Percentiles rank a stretch among this genome's conserved stretches.
Conservation (phyloP, 352 stramenopile species). For the Globisporangium heterothallicum region DNA sequence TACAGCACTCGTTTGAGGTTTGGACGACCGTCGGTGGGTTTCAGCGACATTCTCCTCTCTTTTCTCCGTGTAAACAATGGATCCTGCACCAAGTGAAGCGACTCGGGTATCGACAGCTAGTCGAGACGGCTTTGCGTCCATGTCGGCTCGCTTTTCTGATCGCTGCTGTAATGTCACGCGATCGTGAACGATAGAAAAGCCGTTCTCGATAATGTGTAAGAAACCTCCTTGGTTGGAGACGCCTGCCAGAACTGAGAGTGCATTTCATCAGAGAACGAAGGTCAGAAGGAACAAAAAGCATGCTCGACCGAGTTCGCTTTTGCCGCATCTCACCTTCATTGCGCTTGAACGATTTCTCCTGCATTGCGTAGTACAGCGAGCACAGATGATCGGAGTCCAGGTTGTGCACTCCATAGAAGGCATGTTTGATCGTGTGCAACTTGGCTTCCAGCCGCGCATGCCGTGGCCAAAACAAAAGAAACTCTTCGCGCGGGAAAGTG, state of each 20-base stretch:
- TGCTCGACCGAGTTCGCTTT: too few species aligned
- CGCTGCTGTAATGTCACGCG: conserved; percentile 25
- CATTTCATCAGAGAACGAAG: background rate
- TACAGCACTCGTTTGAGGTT: background rate
- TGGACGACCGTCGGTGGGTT: background rate
- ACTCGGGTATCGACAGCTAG: conserved; percentile 32
- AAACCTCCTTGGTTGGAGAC: conserved; percentile 16
- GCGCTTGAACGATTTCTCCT: conserved; percentile 26
- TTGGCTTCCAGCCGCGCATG: conserved; percentile 24
- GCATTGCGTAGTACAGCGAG: conserved; percentile 36
- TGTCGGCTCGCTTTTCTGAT: conserved; percentile 9
- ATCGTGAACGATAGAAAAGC: conserved; percentile 39
- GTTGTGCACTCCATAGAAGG: conserved; percentile 25
- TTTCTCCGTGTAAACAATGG: conserved; percentile 30
- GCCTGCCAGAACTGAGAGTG: conserved; percentile 28
- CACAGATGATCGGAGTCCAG: conserved; percentile 36
- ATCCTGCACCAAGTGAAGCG: conserved; percentile 27
- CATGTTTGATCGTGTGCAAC: conserved; percentile 21
- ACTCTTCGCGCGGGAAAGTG: conserved; percentile 29
- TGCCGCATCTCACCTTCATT: conserved; percentile 27
- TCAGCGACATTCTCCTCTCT: background rate
- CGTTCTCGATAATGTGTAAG: conserved; percentile 35
- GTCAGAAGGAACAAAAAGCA: background rate
- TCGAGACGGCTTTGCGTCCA: conserved; percentile 12
- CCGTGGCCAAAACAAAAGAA: conserved; percentile 27